Conservation (phyloP, 305 asterid species). For the Lippia alba region DNA sequence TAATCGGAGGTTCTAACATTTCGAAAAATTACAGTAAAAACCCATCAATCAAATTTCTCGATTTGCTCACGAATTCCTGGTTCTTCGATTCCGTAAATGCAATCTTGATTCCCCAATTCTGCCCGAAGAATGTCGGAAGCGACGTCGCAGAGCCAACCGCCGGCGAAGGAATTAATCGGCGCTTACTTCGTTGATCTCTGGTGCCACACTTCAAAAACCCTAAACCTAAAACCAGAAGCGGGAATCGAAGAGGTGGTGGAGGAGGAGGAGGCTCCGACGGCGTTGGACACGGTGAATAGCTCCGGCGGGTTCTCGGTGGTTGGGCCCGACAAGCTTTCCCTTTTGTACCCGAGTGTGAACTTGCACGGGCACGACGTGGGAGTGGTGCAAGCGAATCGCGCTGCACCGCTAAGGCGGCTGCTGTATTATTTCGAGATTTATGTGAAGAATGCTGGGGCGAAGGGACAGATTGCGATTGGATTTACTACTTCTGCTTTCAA, state of each 20-base stretch:
- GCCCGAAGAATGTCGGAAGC: slow-evolving; percentile 43
- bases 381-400: slow-evolving; percentile 81
- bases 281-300: slow-evolving; percentile 74
- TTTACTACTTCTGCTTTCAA: slow-evolving; percentile 76
- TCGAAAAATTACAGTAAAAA: slow-evolving; percentile 1
- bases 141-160: slow-evolving; percentile 47
- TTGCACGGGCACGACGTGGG: slow-evolving; percentile 94
- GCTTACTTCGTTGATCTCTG: slow-evolving; percentile 56
- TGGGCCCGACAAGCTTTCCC: slow-evolving; percentile 86
- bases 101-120: slow-evolving; percentile 34
- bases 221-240: slow-evolving; percentile 41
- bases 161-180: slow-evolving; percentile 50
- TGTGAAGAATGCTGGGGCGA: slow-evolving; percentile 81
- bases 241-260: slow-evolving; percentile 49
- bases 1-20: neutral
- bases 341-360: slow-evolving; percentile 60
- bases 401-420: slow-evolving; percentile 78
- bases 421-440: slow-evolving; percentile 86
- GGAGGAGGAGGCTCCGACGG: slow-evolving; percentile 73
- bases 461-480: slow-evolving; percentile 87
- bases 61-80: slow-evolving; percentile 31
- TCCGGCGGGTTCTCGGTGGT: slow-evolving; percentile 82
- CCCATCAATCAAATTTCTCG: slow-evolving; percentile 11
- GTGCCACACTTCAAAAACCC: slow-evolving; percentile 53
- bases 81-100: slow-evolving; percentile 26